Evolutionary conservation across 225 moss, liverwort and hornwort species (phyloP).

Genomic region (Sphagnum tenellum): DNA sequence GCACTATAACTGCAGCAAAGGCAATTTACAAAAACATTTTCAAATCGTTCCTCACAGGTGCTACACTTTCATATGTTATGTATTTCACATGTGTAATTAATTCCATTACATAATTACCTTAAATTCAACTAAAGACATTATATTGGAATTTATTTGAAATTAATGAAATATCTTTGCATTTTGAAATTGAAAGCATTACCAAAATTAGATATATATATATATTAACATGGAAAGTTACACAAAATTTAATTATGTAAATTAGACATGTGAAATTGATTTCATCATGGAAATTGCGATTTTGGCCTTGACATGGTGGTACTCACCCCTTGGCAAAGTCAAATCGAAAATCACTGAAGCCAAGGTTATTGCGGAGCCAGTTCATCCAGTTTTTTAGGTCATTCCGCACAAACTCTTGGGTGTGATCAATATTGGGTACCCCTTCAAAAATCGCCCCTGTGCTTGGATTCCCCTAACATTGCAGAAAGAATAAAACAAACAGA

Average conservation of each 20-base stretch:
- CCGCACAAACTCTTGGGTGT: slow-evolving; percentile 91
- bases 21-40: background rate
- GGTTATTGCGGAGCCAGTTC: slow-evolving; percentile 70
- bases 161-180: too few relatives aligned
- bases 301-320: background rate
- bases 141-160: too few relatives aligned
- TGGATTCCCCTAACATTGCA: slow-evolving; percentile 53
- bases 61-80: background rate
- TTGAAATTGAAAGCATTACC: background rate
- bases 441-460: slow-evolving; percentile 89
- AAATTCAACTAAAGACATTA: too few relatives aligned
- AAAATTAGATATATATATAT: background rate
- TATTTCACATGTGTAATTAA: too few relatives aligned
- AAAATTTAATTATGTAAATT: background rate
- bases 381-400: slow-evolving; percentile 82
- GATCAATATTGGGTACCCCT: slow-evolving; percentile 85
- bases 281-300: background rate
- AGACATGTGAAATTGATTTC: background rate
- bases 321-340: slow-evolving; percentile 96
- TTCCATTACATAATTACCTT: too few relatives aligned
- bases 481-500: too few relatives aligned
- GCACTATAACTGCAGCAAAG: slow-evolving; percentile 53
- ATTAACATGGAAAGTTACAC: background rate
- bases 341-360: slow-evolving; percentile 73
- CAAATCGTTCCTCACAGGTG: background rate